Base-by-base conservation (phyloP, 495 filamentous ascomycete species). In the Talaromyces thailandensis region DNA sequence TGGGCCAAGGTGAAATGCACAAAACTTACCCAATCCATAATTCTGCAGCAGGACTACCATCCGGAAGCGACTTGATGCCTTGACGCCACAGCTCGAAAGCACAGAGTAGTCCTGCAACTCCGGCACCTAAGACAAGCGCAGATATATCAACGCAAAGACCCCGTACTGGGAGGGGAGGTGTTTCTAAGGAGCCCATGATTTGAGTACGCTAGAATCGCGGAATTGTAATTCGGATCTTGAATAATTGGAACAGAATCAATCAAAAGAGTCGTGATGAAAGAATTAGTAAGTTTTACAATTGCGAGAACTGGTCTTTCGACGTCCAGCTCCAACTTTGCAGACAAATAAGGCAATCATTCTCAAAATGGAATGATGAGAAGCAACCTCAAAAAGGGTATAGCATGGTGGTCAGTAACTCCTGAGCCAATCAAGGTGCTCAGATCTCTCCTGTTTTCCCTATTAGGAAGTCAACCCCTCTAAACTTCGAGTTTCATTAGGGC, bases 11-110 rank as follows among this genome's bases (percentile, higher is more conserved):
- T 9, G 7, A 48, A 55, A 4, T n/a, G 7, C 21, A 3, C 4
- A 29, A n/a, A n/a, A 45, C 51, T 45, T 57, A 61, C 61, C 62
- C 64, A 24, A 64, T 55, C 64, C 64, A 66, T 31, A 66, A 3
- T 37, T 66, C 61, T 7, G 35, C 51, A 6, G 64, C n/a, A 3
- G 62, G 29, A 32, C 12, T 57, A 18, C 64, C 64, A 48, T 64
- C 48, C 8, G 59, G 37, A 16, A 61, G 16, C 3, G 50, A 23
- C 21, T 51, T 21, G 24, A 51, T 25, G 7, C 63, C 63, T 26
- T 62, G 43, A n/a, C 63, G 58, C 21, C 32, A 31, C 16, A 52
- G 24, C 21, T 60, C 63, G 37, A 61, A 26, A n/a, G 64, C 64
- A 12, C 51, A 23, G 9, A 55, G 55, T 1, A 65, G 56, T 2